A percentile compares a stretch with the other conserved stretches of the same genome.
Evolutionary conservation across 306 rosid genomes (phyloP).

Genomic region (Lathyrus sativus): DNA sequence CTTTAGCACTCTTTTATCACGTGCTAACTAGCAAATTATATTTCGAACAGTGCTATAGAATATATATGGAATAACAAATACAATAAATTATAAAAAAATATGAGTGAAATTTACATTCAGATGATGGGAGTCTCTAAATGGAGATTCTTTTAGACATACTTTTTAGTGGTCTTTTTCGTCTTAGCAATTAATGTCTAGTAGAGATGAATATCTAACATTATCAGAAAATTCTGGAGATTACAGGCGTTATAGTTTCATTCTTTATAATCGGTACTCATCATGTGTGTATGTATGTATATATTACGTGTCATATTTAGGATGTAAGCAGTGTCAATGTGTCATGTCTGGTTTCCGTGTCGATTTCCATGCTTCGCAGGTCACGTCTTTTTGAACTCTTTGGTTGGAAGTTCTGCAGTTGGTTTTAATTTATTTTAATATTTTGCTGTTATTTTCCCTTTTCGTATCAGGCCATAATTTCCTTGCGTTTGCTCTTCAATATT

Average conservation of each 20-base stretch:
- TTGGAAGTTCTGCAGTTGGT: conserved; percentile 22
- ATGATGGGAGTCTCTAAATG: conserved; percentile 24
- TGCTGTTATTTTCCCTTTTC: conserved; percentile 17
- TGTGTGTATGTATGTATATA: not conserved
- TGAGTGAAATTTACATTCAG: conserved; percentile 30
- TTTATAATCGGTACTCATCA: not conserved
- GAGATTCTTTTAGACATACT: conserved; percentile 1
- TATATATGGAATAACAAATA: conserved; percentile 23
- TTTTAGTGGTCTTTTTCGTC: not conserved
- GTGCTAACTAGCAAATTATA: conserved; percentile 24
- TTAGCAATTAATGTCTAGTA: conserved; percentile 10
- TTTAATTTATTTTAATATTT: conserved; percentile 23
- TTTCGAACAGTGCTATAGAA: conserved; percentile 9
- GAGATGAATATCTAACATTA: conserved; percentile 26
- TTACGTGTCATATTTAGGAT: not conserved
- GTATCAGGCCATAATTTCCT: conserved; percentile 37
- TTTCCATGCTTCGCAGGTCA: not conserved
- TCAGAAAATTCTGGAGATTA: conserved; percentile 22
- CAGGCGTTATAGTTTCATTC: conserved; percentile 14
- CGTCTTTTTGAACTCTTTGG: conserved; percentile 30
- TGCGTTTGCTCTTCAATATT: conserved; percentile 35
- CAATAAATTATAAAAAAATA: conserved; percentile 18
- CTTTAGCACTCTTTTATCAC: conserved; percentile 4
- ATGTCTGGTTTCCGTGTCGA: not conserved
- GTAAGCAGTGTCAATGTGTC: not conserved